These are phyloP conservation scores for Phytophthora rubi DNA, from an alignment of 352 stramenopile species.

Conservation along the genomic window DNA sequence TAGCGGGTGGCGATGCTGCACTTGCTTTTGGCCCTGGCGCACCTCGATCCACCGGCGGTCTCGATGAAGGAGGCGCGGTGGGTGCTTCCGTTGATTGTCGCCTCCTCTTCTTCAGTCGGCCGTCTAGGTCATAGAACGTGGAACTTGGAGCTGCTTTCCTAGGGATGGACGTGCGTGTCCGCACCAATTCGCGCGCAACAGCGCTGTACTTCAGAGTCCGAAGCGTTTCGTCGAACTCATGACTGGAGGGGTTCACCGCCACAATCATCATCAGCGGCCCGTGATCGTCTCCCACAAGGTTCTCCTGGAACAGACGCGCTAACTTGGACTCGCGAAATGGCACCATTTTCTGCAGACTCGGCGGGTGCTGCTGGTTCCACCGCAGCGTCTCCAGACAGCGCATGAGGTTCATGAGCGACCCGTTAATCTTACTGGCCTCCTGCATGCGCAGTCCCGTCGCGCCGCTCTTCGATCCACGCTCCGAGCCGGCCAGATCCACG, in stretches of 20 bases:
- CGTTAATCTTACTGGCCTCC: constrained; percentile 99
- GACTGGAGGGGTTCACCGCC: constrained; percentile 93
- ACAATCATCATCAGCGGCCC: constrained; percentile 96
- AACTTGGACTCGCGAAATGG: constrained; percentile 98
- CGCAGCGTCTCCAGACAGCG: constrained; percentile 95
- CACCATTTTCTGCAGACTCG: constrained; percentile 89
- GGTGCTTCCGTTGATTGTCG: constrained; percentile 33
- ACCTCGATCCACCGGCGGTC: constrained; percentile 10
- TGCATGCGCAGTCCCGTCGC: constrained; percentile 92
- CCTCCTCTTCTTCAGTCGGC: constrained; percentile 51
- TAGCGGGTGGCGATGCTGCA: constrained; percentile 9
- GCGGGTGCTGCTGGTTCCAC: constrained; percentile 88
- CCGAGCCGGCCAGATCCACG: constrained; percentile 94
- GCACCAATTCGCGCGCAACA: constrained; percentile 91
- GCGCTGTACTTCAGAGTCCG: constrained; percentile 95
- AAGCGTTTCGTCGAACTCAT: constrained; percentile 97
- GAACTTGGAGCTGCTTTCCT: constrained; percentile 41
- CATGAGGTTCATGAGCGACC: constrained; percentile 98
- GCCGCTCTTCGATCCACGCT: constrained; percentile 77
- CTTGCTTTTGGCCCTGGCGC: constrained; percentile 3
- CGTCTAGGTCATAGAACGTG: constrained; percentile 62
- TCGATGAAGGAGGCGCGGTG: constrained; percentile 2
- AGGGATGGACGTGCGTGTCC: constrained; percentile 47
- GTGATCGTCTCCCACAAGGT: constrained; percentile 84
- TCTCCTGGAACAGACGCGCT: constrained; percentile 95